phyloP scores from a whole-genome alignment of 2,329 filamentous ascomycete species.

The Ophiostoma tasmaniense region DNA sequence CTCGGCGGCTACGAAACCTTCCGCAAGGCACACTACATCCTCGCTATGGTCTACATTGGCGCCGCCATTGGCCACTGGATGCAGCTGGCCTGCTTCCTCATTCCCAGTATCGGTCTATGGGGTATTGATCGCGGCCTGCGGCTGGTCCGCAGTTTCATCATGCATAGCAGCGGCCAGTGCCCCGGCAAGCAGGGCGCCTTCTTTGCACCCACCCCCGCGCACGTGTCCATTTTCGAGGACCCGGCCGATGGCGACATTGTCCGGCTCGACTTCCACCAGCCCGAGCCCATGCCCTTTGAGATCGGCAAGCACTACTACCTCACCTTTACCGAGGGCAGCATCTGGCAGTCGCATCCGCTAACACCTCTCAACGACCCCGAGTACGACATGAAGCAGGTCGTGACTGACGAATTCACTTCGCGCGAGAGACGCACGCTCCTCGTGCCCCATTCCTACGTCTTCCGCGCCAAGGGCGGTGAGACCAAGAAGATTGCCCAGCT shows the following conservation, averaged over 20 bases:
- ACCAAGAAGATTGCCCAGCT: constrained; percentile 47
- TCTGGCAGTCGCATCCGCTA: constrained; percentile 68
- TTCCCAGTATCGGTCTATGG: constrained; percentile 58
- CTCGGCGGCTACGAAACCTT: constrained; percentile 64
- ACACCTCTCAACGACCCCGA: constrained; percentile 50
- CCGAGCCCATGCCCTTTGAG: constrained; percentile 41
- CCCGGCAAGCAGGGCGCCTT: constrained; percentile 14
- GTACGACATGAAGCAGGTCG: constrained; percentile 18
- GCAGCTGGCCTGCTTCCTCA: constrained; percentile 58
- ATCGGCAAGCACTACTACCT: constrained; percentile 66
- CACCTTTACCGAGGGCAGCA: constrained; percentile 55
- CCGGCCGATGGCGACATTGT: constrained; percentile 43
- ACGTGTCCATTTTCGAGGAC: constrained; percentile 24
- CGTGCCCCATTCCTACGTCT: constrained; percentile 47
- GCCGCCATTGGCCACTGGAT: constrained; percentile 70
- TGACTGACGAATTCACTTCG: constrained; percentile 26
- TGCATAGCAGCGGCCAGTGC: constrained; percentile 44
- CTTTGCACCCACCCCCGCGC: neutral
- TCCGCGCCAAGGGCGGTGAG: constrained; percentile 51
- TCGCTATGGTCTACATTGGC: constrained; percentile 66
- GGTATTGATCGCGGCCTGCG: constrained; percentile 54
- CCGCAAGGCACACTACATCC: constrained; percentile 62
- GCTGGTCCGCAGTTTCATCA: constrained; percentile 46
- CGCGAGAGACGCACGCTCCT: constrained; percentile 5
- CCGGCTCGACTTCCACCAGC: constrained; percentile 56